Base-by-base conservation (phyloP, 2,329 filamentous ascomycete genomes). In the Stemphylium beticola region DNA sequence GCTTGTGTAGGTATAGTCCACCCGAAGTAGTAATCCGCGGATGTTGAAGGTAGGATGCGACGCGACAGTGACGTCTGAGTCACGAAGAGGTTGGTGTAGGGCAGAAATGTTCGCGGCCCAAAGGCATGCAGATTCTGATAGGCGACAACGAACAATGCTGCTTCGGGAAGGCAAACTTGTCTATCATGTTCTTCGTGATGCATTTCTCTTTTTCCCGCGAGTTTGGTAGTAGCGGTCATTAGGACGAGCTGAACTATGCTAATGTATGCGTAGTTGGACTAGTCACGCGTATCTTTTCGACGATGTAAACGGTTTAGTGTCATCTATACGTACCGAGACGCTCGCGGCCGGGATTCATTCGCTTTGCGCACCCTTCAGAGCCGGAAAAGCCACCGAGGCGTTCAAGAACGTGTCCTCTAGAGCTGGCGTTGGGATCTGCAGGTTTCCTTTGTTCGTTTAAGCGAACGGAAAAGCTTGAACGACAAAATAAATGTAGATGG, bases 1-100 rank as follows among this genome's bases (percentile, higher is more conserved):
- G n/a, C 22, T 38, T 49, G 51, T 41, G 33, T 36, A 34, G 32
- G 44, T 34, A 39, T 53, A 54, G 51, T 54, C 46, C 46, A 54
- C 51, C 40, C 37, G 40, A 54, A 44, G 45, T 18, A 26, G 51
- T 36, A 53, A 41, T 15, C 34, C 17, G 31, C 11, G 22, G n/a
- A 39, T 45, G 36, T 34, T 26, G 24, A 36, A 48, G 17, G 31
- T 40, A 24, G 31, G 10, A 40, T 18, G 43, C 31, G 34, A 24
- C 41, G 43, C 37, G 26, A 51, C 9, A 38, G 18, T 29, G 9
- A 26, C n/a, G 17, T 37, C n/a, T 11, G n/a, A 31, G 14, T 39
- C 17, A 37, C 9, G 31, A 22, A 22, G 43, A 24, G 32, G 37
- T 22, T 46, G 15, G 43, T 14, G 39, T 36, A 31, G 31, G 37